Conservation (phyloP, 1,284 basidiomycete species). For the Xanthoconium separans region DNA sequence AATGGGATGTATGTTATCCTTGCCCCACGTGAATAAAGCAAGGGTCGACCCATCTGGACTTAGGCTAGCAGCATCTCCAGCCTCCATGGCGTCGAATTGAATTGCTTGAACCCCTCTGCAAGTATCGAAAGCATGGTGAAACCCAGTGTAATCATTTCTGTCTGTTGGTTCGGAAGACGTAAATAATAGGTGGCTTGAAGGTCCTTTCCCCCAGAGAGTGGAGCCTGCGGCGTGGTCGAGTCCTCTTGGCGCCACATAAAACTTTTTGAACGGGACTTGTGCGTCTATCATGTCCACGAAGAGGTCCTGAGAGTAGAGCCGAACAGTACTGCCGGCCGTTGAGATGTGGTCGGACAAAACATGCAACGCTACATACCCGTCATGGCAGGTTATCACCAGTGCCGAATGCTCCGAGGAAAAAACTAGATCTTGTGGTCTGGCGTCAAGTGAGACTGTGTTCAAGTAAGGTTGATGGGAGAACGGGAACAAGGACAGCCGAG, state of each 20-base stretch:
- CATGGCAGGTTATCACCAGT: conserved; percentile 32
- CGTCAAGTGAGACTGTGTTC: conserved; percentile 25
- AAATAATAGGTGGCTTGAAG: conserved; percentile 45
- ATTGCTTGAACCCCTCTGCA: conserved; percentile 26
- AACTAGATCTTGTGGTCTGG: conserved; percentile 31
- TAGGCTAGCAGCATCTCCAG: conserved; percentile 54
- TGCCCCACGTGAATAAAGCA: conserved; percentile 47
- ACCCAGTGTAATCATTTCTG: conserved; percentile 34
- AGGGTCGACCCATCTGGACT: conserved; percentile 44
- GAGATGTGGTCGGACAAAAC: background rate
- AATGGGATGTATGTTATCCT: conserved; percentile 37
- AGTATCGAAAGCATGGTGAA: conserved; percentile 53
- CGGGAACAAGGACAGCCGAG: background rate
- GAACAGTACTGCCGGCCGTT: conserved; percentile 16
- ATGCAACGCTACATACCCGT: conserved; percentile 29
- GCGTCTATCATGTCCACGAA: conserved; percentile 26
- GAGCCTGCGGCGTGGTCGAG: conserved; percentile 41
- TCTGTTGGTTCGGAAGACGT: conserved; percentile 55
- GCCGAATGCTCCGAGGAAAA: conserved; percentile 23
- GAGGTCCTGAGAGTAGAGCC: conserved; percentile 20
- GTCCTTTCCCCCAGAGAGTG: conserved; percentile 53
- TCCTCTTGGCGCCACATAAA: conserved; percentile 22
- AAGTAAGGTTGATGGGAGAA: background rate
- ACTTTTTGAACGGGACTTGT: conserved; percentile 1
- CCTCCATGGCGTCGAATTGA: conserved; percentile 45